phyloP scores from a whole-genome alignment of 306 rosid genomes.

The Cajanus cajan region DNA sequence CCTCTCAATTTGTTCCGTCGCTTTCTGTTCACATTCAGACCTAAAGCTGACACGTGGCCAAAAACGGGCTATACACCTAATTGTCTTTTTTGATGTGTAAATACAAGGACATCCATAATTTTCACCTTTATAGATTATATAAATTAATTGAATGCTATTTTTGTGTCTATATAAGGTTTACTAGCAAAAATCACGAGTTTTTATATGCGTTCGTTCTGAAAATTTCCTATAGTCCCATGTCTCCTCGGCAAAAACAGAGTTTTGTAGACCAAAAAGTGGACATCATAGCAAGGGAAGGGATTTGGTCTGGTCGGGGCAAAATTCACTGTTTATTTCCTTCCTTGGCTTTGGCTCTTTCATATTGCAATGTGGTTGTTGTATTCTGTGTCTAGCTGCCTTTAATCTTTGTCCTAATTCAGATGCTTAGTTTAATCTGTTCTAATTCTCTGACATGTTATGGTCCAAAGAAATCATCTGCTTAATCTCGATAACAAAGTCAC shows the following conservation, averaged over 20 bases:
- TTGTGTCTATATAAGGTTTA: background rate
- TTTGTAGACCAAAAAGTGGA: background rate
- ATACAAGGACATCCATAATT: background rate
- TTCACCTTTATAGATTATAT: background rate
- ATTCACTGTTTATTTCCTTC: background rate
- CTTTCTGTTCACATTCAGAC: slow-evolving; percentile 14
- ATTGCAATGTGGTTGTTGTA: background rate
- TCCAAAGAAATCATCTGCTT: background rate
- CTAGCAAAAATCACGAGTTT: background rate
- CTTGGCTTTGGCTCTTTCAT: background rate
- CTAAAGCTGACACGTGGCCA: background rate
- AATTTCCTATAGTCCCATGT: background rate
- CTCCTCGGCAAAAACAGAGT: background rate
- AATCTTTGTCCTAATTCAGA: background rate
- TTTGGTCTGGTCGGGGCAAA: slow-evolving; percentile 21
- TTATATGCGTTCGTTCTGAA: background rate
- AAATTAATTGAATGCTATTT: background rate
- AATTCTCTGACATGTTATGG: background rate
- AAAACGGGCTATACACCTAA: background rate
- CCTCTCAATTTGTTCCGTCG: background rate
- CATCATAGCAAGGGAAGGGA: background rate
- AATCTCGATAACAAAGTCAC: background rate
- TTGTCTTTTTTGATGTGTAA: background rate
- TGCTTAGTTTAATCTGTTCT: background rate
- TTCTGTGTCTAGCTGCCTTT: background rate